Evolutionary conservation across 495 filamentous ascomycete species (phyloP), one percentile per base, ranked within the genome.

Genomic region (Elasticomyces elasticus): DNA sequence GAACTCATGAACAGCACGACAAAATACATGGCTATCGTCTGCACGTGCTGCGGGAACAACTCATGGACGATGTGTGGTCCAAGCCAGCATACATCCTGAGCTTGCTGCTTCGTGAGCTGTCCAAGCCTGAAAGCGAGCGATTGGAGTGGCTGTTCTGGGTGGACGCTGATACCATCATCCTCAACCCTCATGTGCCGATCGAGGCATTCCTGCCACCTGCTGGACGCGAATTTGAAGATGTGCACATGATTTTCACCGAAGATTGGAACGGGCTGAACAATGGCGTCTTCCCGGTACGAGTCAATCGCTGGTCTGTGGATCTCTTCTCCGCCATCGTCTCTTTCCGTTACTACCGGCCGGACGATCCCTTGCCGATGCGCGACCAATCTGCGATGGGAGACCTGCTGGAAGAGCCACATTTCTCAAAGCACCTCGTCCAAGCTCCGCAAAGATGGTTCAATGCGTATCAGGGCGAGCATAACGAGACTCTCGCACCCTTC

Each of bases 231-330:
- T 69, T 74, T 54, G 51, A 66, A 6, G 61, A 75, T 49, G 62
- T 76, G 37, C 65, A 79, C 58, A 44, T 79, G 0, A 52, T 81
- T 11, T 69, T 74, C 24, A 67, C 68, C 1, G 65, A 75, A 51
- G 77, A 81, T 67, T 71, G 68, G 66, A 74, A 79, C 59, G 76
- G 78, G 1, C 67, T 79, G 28, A 81, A 81, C 64, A 75, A 75
- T 51, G 77, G 78, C 22, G 69, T 74, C 23, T 81, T 81, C 58
- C 66, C 72, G 5, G 60, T 79, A 44, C 69, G 74, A 26, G 72
- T 79, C 13, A 65, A 67, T 46, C 59, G 62, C 15, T 79, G 77
- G 76, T 69, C 70, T 5, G 68, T 77, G 37, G 64, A 74, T 10
- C 63, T 79, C 15, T 67, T 81, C 47, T 69, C 68, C 23, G 67